These are phyloP conservation scores for Solanum hybrid DNA, from an alignment of 305 asterid genomes.

Conservation along the genomic window DNA sequence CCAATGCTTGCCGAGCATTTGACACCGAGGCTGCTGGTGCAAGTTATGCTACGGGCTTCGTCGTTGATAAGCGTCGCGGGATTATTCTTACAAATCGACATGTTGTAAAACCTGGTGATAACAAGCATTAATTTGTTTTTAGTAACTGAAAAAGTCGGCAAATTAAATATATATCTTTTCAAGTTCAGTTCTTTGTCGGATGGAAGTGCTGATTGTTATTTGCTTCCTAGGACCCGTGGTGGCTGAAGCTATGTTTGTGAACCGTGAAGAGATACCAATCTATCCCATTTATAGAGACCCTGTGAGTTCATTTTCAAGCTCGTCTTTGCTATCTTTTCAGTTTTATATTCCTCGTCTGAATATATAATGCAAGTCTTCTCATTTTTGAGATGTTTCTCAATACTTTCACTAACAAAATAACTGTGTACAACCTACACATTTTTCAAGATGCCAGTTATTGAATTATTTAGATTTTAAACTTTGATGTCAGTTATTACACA, in stretches of 20 bases:
- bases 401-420: not conserved
- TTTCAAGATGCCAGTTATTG: not conserved
- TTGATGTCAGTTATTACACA: not conserved
- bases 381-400: not conserved
- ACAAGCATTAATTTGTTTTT: not conserved
- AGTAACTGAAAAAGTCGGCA: not conserved
- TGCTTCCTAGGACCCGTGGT: constrained; percentile 77
- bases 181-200: not conserved
- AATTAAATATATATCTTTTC: not conserved
- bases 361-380: not conserved
- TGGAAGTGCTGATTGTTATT: not conserved
- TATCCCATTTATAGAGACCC: constrained; percentile 92
- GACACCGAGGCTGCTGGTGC: constrained; percentile 94
- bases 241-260: constrained; percentile 95
- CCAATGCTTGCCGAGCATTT: constrained; percentile 90
- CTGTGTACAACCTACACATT: not conserved
- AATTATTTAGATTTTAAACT: not conserved
- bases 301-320: constrained; percentile 36
- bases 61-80: constrained; percentile 87
- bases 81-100: constrained; percentile 93
- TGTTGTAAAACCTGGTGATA: constrained; percentile 84
- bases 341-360: not conserved
- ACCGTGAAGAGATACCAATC: constrained; percentile 86
- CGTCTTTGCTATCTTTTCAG: not conserved
- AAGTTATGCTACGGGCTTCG: constrained; percentile 85